Percentiles rank a stretch among this genome's conserved stretches.
These are phyloP conservation scores for Bacterosira constricta DNA, from an alignment of 108 stramenopile genomes.

Conservation along the genomic window DNA sequence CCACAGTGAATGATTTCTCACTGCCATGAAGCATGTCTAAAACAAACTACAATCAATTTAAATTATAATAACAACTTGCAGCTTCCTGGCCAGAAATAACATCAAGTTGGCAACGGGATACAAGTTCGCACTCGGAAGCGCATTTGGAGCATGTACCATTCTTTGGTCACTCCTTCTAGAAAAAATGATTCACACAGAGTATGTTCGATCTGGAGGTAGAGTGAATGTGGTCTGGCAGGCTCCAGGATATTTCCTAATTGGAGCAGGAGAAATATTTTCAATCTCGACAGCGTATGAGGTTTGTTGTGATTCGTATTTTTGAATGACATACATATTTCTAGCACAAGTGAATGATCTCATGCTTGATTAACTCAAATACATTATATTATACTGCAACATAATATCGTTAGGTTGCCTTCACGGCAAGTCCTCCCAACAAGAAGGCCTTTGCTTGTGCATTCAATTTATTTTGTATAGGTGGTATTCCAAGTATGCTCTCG, in stretches of 20 bases:
- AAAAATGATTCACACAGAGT: slow-evolving; percentile 67
- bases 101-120: slow-evolving; percentile 75
- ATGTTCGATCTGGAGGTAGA: slow-evolving; percentile 50
- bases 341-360: no score
- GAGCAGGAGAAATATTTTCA: slow-evolving; percentile 85
- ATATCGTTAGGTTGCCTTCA: slow-evolving; percentile 88
- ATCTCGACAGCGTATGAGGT: slow-evolving; percentile 79
- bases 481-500: slow-evolving; percentile 76
- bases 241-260: slow-evolving; percentile 78
- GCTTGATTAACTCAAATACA: no score
- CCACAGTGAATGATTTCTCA: neutral
- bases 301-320: no score
- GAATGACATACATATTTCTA: no score
- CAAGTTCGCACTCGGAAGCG: slow-evolving; percentile 82
- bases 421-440: slow-evolving; percentile 68
- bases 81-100: slow-evolving; percentile 50
- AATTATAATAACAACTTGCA: neutral
- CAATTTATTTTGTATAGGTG: slow-evolving; percentile 82
- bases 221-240: slow-evolving; percentile 81
- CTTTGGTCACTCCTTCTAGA: slow-evolving; percentile 77
- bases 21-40: neutral
- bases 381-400: no score
- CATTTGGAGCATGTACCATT: slow-evolving; percentile 66
- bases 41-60: neutral
- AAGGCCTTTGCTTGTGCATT: slow-evolving; percentile 81